Evolutionary conservation across 306 rosid species (phyloP).

Genomic region (Vigna mungo): DNA sequence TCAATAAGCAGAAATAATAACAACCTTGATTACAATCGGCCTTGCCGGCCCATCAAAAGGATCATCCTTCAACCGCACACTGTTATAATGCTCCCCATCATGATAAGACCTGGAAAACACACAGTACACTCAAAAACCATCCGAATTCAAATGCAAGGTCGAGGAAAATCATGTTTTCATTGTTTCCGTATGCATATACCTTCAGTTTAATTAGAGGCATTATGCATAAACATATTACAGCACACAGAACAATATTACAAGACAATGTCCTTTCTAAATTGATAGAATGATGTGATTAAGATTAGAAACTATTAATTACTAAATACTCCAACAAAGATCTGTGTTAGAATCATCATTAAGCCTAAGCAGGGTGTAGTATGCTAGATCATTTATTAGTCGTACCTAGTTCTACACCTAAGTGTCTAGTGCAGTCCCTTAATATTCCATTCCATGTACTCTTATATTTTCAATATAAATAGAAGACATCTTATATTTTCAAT

Average conservation of each 20-base stretch:
- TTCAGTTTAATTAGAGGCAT: conserved; percentile 23
- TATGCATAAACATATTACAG: conserved; percentile 23
- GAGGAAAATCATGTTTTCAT: conserved; percentile 13
- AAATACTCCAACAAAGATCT: neutral
- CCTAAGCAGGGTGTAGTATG: no score
- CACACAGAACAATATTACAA: conserved; percentile 9
- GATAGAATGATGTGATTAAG: conserved; percentile 4
- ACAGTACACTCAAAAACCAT: conserved; percentile 24
- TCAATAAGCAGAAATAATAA: conserved; percentile 23
- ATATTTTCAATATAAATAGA: no score
- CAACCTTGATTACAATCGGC: conserved; percentile 76
- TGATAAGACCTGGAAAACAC: conserved; percentile 73
- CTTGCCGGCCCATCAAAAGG: conserved; percentile 76
- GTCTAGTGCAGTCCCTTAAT: no score
- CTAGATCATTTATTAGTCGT: no score
- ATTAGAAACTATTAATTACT: conserved; percentile 17
- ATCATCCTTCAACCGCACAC: conserved; percentile 80
- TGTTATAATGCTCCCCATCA: conserved; percentile 85
- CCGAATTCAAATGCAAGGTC: conserved; percentile 35
- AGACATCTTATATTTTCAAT: no score
- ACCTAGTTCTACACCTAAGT: no score
- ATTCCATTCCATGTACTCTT: no score
- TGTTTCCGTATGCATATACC: conserved; percentile 30
- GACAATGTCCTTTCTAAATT: conserved; percentile 24
- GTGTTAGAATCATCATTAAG: no score